These are phyloP conservation scores for Harringtonia lauricola DNA, from an alignment of 2,329 filamentous ascomycete genomes.

Conservation along the genomic window DNA sequence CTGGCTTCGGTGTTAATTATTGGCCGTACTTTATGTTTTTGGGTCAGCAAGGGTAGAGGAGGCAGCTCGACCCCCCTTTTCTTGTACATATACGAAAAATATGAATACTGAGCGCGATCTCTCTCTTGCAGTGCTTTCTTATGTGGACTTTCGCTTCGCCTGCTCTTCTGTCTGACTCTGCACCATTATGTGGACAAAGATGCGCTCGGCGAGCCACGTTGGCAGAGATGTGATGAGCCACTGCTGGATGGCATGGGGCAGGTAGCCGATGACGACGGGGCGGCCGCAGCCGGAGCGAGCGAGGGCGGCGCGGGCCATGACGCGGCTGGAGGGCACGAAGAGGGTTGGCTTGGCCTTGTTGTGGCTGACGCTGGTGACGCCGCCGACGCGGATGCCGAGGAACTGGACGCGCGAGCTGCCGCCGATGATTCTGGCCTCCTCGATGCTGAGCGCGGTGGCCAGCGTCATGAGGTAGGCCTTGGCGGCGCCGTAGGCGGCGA, in stretches of 20 bases:
- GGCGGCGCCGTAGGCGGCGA: slow-evolving; percentile 23
- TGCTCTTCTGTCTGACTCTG: too few relatives aligned
- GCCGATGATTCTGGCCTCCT: slow-evolving; percentile 11
- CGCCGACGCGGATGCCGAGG: slow-evolving; percentile 12
- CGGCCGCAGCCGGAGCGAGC: slow-evolving; percentile 14
- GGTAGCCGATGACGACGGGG: slow-evolving; percentile 10
- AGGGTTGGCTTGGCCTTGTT: slow-evolving; percentile 6
- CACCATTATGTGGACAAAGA: slow-evolving; percentile 2
- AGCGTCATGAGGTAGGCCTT: slow-evolving; percentile 11
- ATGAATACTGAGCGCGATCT: too few relatives aligned
- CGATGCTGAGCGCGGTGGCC: slow-evolving; percentile 9
- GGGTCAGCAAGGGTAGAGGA: too few relatives aligned
- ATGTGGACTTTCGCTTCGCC: too few relatives aligned
- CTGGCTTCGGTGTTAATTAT: too few relatives aligned
- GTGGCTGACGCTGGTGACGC: slow-evolving; percentile 12
- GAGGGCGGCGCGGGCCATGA: slow-evolving; percentile 13
- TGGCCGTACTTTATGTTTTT: too few relatives aligned
- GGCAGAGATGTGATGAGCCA: slow-evolving; percentile 6
- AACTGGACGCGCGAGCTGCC: slow-evolving; percentile 12
- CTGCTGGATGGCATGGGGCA: slow-evolving; percentile 10
- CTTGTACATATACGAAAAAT: too few relatives aligned
- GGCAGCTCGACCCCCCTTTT: too few relatives aligned
- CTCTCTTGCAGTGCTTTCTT: too few relatives aligned
- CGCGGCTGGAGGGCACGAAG: slow-evolving; percentile 10
- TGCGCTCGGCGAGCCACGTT: background rate